phyloP scores from a whole-genome alignment of 106 monocot genomes.

The Platanthera guangdongensis region DNA sequence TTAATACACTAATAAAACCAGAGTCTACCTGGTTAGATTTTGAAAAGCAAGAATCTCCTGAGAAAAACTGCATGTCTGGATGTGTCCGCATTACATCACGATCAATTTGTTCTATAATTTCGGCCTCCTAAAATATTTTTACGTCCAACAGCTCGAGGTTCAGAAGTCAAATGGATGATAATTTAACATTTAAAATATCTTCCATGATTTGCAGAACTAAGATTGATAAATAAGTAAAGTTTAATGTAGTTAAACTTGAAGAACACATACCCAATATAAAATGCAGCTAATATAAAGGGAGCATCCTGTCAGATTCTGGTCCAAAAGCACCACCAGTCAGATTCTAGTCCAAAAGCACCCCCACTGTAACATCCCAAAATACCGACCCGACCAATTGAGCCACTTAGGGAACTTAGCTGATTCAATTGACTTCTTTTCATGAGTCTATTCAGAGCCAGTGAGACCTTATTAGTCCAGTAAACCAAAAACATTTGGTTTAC shows the following conservation, averaged over 20 bases:
- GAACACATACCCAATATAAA: background rate
- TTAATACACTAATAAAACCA: constrained; percentile 1
- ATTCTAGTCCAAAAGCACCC: background rate
- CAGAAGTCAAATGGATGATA: background rate
- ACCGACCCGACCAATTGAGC: background rate
- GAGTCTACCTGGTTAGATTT: constrained; percentile 66
- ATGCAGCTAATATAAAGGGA: background rate
- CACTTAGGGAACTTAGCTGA: no score
- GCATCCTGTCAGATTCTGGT: background rate
- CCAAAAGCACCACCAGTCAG: background rate
- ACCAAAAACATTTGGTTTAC: no score
- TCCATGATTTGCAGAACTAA: background rate
- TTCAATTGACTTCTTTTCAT: no score
- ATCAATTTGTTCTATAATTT: constrained; percentile 92
- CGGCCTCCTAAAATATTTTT: constrained; percentile 51
- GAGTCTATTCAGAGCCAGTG: no score
- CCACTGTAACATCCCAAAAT: background rate
- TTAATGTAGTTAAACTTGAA: background rate
- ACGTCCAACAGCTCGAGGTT: background rate
- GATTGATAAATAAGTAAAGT: background rate
- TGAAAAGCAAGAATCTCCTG: constrained; percentile 50
- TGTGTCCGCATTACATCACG: constrained; percentile 95
- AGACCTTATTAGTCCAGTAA: no score
- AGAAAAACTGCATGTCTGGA: constrained; percentile 87
- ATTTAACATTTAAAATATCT: background rate